Base-by-base conservation (phyloP, 2,329 filamentous ascomycete species). In the Aspergillus fumigatiaffinis region DNA sequence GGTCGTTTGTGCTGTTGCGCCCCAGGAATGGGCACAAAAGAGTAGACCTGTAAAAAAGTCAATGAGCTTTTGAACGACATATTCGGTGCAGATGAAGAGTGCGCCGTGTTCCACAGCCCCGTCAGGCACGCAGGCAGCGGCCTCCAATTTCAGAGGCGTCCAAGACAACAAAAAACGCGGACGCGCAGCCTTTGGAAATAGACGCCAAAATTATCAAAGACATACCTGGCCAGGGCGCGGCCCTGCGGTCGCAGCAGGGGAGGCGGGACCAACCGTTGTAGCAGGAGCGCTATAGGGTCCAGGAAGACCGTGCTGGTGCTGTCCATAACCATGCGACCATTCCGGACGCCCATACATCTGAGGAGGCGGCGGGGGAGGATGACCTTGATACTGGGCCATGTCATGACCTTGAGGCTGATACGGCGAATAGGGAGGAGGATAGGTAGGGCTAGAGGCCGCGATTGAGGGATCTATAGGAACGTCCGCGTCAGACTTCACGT, bases 391-490 rank as follows among this genome's bases (percentile, higher is more conserved):
- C 68, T 95, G 90, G 68, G 87, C 82, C 89, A 96, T 94, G 67
- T 96, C 90, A 82, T 92, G 88, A 65, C 87, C 87, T 64, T 87
- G 87, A 57, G 89, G 86, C 57, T 86, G 86, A 78, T 97, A 97
- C 38, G 92, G 91, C 67, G 92, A 93, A 77, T 96, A 95, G 63
- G 86, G 84, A 63, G 91, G 89, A 68, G 90, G 85, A 75, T 96
- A 97, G 69, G 91, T 92, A 60, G 93, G 92, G 83, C 91, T 96
- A 73, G 91, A 90, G 70, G 90, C 88, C 77, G 92, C 90, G 76
- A 97, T 96, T 77, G 92, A 95, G 72, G 92, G 92, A 95, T 97
- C 93, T 97, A 96, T 92, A 88, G 91, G 91, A 82, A 95, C 87
- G 87, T 91, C 88, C 85, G 84, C 85, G 91, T 96, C 90, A 96